phyloP scores from a whole-genome alignment of 2,329 filamentous ascomycete genomes.

The Colletotrichum ledebouriae region DNA sequence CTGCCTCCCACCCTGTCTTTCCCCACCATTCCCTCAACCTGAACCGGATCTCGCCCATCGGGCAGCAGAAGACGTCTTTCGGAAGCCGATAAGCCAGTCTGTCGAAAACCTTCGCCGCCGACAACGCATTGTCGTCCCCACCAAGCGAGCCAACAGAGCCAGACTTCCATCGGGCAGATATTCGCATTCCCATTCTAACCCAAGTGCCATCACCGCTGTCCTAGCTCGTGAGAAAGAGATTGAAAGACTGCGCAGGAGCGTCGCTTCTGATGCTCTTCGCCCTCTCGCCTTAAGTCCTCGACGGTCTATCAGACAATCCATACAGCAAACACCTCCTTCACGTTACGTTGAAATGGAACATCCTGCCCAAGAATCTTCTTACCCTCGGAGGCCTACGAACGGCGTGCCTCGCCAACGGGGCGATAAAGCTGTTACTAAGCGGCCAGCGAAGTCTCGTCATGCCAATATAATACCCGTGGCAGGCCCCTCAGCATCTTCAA shows the following conservation, averaged over 20 bases:
- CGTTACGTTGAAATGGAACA: slow-evolving; percentile 26
- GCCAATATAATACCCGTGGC: slow-evolving; percentile 13
- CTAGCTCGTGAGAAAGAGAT: slow-evolving; percentile 18
- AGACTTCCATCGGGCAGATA: slow-evolving; percentile 47
- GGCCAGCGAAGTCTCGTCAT: not conserved
- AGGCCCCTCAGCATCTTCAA: slow-evolving; percentile 26
- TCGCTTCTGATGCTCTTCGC: slow-evolving; percentile 30
- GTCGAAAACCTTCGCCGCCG: slow-evolving; percentile 50
- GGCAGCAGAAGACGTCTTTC: slow-evolving; percentile 51
- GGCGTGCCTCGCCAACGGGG: not conserved
- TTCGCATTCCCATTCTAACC: not conserved
- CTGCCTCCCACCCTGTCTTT: slow-evolving; percentile 32
- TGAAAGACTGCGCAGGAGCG: slow-evolving; percentile 18
- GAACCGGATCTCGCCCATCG: slow-evolving; percentile 46
- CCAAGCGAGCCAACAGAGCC: slow-evolving; percentile 51
- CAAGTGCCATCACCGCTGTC: not conserved
- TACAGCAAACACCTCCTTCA: slow-evolving; percentile 24
- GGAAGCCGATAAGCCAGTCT: slow-evolving; percentile 49
- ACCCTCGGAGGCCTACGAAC: not conserved
- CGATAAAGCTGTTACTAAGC: not conserved
- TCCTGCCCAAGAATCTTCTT: not conserved
- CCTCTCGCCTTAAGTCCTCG: slow-evolving; percentile 11
- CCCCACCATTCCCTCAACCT: slow-evolving; percentile 27
- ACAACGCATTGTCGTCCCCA: slow-evolving; percentile 53
- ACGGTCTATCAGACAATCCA: slow-evolving; percentile 10